Evolutionary conservation across 2,329 filamentous ascomycete genomes (phyloP).

Genomic region (Akanthomyces muscarius): DNA sequence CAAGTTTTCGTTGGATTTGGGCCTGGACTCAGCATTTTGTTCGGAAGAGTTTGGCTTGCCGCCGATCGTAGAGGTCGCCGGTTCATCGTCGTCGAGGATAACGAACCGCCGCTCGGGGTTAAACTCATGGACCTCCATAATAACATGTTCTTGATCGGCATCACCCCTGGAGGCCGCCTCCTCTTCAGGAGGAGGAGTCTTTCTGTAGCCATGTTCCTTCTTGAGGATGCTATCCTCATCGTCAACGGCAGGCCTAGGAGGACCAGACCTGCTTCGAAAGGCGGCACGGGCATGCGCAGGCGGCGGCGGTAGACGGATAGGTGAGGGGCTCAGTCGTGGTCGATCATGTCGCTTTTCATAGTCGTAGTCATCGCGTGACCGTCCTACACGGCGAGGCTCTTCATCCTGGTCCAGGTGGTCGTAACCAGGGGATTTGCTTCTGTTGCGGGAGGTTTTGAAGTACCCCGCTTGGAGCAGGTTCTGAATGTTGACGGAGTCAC

Average conservation of each 20-base stretch:
- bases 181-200: slow-evolving; percentile 39
- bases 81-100: slow-evolving; percentile 41
- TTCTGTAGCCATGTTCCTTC: slow-evolving; percentile 50
- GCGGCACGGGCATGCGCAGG: not conserved
- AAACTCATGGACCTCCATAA: slow-evolving; percentile 58
- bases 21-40: slow-evolving; percentile 22
- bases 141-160: slow-evolving; percentile 63
- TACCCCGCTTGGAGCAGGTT: slow-evolving; percentile 47
- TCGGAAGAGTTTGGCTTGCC: slow-evolving; percentile 28
- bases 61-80: not conserved
- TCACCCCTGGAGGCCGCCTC: slow-evolving; percentile 59
- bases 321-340: not conserved
- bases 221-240: slow-evolving; percentile 62
- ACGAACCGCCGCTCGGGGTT: slow-evolving; percentile 65
- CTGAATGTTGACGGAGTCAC: slow-evolving; percentile 41
- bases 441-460: slow-evolving; percentile 45
- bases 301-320: slow-evolving; percentile 14
- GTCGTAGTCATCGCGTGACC: not conserved
- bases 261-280: slow-evolving; percentile 25
- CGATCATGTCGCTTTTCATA: slow-evolving; percentile 5
- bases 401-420: not conserved
- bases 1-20: not conserved
- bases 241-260: slow-evolving; percentile 64
- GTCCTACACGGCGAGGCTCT: not conserved
- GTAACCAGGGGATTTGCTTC: slow-evolving; percentile 8